These are phyloP conservation scores for Monosporascus sp. DNA, from an alignment of 2,329 filamentous ascomycete species.

Conservation along the genomic window DNA sequence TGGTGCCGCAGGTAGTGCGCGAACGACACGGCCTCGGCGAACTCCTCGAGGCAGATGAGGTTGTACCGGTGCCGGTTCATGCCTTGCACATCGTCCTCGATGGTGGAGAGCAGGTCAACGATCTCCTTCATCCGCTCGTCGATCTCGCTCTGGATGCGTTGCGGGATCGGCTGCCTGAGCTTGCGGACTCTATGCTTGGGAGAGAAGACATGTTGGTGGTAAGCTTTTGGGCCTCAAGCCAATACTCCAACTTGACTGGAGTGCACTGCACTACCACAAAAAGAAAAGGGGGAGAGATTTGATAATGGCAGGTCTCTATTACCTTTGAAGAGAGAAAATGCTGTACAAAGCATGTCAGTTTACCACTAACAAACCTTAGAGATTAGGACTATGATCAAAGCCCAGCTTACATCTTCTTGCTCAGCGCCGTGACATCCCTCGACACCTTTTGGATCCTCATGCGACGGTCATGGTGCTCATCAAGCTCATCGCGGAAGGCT, in stretches of 20 bases:
- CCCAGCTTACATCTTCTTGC: conserved; percentile 83
- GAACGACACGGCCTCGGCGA: conserved; percentile 87
- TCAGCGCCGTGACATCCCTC: conserved; percentile 85
- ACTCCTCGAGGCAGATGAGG: conserved; percentile 87
- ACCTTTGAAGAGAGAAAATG: conserved; percentile 83
- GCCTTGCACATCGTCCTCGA: conserved; percentile 69
- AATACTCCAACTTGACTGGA: too few species aligned
- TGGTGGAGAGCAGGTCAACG: conserved; percentile 57
- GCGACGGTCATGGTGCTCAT: conserved; percentile 88
- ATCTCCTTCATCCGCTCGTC: conserved; percentile 67
- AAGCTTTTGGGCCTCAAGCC: too few species aligned
- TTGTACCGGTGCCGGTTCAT: conserved; percentile 83
- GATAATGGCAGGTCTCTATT: conserved; percentile 16
- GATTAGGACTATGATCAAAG: conserved; percentile 1
- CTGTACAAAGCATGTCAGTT: conserved; percentile 35
- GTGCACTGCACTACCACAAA: background rate
- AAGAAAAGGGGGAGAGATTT: background rate
- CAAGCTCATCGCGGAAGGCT: conserved; percentile 77
- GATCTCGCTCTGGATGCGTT: conserved; percentile 65
- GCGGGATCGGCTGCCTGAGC: conserved; percentile 58
- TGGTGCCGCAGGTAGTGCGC: conserved; percentile 80
- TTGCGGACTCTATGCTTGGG: conserved; percentile 52
- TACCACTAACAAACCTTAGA: conserved; percentile 1
- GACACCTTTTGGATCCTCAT: conserved; percentile 88
- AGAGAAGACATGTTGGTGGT: background rate